phyloP scores from a whole-genome alignment of 805 yeast species.

The Pichia rugopelliculosa region DNA sequence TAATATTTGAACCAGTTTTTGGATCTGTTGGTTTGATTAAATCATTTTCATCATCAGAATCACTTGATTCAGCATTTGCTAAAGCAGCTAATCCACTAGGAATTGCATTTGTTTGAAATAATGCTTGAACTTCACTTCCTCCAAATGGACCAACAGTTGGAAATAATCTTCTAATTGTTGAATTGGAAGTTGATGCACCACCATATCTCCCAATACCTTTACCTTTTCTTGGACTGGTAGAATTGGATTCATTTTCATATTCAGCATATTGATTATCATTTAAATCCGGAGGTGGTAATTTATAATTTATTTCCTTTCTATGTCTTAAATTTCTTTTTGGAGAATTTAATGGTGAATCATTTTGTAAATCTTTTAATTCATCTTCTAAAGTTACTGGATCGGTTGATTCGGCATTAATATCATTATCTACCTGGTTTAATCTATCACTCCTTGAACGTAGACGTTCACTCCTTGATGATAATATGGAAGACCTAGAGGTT shows the following conservation, averaged over 20 bases:
- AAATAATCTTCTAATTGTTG: constrained; percentile 58
- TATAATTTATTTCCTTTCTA: constrained; percentile 69
- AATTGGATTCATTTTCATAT: constrained; percentile 2
- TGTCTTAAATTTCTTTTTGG: constrained; percentile 51
- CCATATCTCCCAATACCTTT: constrained; percentile 19
- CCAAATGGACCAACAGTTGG: constrained; percentile 98
- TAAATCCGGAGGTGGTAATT: constrained; percentile 73
- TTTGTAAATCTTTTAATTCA: constrained; percentile 60
- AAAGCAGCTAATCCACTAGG: constrained; percentile 36
- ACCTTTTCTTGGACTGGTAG: constrained; percentile 25
- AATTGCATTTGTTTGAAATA: constrained; percentile 59
- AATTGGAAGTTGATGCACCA: constrained; percentile 21
- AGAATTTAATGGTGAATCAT: constrained; percentile 43
- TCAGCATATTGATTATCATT: constrained; percentile 32
- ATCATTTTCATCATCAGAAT: constrained; percentile 42
- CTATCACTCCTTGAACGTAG: not conserved
- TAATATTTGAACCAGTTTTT: constrained; percentile 21
- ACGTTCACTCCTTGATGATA: not conserved
- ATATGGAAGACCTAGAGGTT: not conserved
- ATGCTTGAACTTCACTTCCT: constrained; percentile 83
- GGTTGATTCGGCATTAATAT: constrained; percentile 12
- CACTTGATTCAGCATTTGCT: constrained; percentile 36
- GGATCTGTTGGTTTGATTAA: constrained; percentile 29
- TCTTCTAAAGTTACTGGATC: constrained; percentile 41
- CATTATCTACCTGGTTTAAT: constrained; percentile 3